Base-by-base conservation (phyloP, 179 eudicot genomes). In the Beta lomatogona region DNA sequence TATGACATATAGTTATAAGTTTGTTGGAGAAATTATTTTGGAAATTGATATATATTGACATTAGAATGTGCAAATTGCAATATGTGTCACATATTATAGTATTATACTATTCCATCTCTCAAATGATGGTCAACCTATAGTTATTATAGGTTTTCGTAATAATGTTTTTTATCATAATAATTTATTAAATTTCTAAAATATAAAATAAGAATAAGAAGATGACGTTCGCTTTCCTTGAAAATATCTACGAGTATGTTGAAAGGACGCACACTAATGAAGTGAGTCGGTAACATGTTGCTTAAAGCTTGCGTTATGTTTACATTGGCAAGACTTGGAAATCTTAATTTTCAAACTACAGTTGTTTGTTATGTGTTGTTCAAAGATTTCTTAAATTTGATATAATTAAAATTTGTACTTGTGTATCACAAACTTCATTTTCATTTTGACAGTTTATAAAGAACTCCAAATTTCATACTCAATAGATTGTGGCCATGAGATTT, bases 261-360 rank as follows among this genome's bases (percentile, higher is more conserved):
- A 60, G 22, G 64, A n/a, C 3, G 64, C 61, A 15, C n/a, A 16
- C 61, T n/a, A n/a, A 58, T 19, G 8, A 60, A 60, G 64, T 25
- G 44, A 64, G 41, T 25, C 69, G 44, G 44, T 16, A 28, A 64
- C 69, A 25, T 64, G 44, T 64, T 28, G 69, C 41, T 64, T 25
- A 64, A 25, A 64, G 69, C 69, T 64, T 64, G 41, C 69, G 69
- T 28, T 64, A 64, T 28, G 69, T 64, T 64, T 64, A 64, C 69
- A 63, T 55, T 55, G 15, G 59, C 16, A 11, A 55, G 15, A 13
- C 14, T 55, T 9, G 14, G 59, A 55, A 12, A 55, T 11, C 16
- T 55, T 55, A 9, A 13, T 11, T 55, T 55, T 6, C n/a, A 60
- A 18, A 60, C 64, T 60, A 63, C 36, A 63, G 31, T 22, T 22